Conservation (phyloP, 2,329 filamentous ascomycete species). For the Myriosclerotinia curreyana region DNA sequence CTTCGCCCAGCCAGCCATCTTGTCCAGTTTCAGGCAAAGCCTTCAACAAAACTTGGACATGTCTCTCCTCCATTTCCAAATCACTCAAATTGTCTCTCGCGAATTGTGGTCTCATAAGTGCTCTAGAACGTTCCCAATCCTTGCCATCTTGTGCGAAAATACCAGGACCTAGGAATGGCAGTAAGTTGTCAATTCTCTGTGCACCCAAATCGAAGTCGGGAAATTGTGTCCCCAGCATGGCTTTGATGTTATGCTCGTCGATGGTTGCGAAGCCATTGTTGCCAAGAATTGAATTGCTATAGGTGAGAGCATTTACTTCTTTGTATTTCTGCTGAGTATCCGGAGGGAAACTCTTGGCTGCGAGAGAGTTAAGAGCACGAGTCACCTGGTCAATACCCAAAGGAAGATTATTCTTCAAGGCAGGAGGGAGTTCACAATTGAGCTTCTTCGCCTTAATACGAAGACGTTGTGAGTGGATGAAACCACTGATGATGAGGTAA, state of each 20-base stretch:
- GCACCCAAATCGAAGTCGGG: constrained; percentile 48
- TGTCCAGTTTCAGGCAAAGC: constrained; percentile 57
- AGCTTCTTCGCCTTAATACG: constrained; percentile 31
- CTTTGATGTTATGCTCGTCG: constrained; percentile 50
- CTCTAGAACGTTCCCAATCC: constrained; percentile 37
- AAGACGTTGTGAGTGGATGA: constrained; percentile 24
- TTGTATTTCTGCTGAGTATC: constrained; percentile 38
- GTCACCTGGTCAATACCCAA: constrained; percentile 35
- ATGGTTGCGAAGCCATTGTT: constrained; percentile 28
- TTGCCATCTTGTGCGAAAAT: constrained; percentile 39
- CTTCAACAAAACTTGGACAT: constrained; percentile 58
- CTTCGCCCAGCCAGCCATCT: constrained; percentile 41
- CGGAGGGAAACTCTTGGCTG: constrained; percentile 30
- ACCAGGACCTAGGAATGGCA: constrained; percentile 35
- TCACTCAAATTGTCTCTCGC: constrained; percentile 59
- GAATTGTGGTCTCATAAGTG: constrained; percentile 55
- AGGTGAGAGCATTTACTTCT: constrained; percentile 39
- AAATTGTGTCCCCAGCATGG: constrained; percentile 52
- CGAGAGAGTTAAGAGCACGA: constrained; percentile 31
- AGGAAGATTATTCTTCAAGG: constrained; percentile 30
- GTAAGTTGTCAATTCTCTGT: constrained; percentile 57
- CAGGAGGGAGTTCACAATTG: constrained; percentile 32
- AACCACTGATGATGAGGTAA: neutral
- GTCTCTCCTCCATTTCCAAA: constrained; percentile 66
- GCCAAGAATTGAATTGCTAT: constrained; percentile 31